phyloP scores from a whole-genome alignment of 75 land plant genomes.

The Picea glauca region DNA sequence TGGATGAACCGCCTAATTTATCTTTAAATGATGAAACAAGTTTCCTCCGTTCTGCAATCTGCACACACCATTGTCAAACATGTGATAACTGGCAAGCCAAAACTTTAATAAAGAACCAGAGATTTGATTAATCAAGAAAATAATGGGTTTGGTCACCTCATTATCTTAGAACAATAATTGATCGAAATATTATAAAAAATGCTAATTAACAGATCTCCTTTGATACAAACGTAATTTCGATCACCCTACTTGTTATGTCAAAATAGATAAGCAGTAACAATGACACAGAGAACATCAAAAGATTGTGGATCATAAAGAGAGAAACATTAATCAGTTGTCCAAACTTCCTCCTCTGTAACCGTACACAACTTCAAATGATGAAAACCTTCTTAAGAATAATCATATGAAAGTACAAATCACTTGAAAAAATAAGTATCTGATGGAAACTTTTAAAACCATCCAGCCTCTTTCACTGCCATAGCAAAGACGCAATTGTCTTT shows the following conservation, averaged over 20 bases:
- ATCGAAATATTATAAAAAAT: not conserved
- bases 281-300: not conserved
- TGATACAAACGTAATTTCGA: not conserved
- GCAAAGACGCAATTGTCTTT: not conserved
- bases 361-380: no score
- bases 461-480: not conserved
- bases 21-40: constrained; percentile 59
- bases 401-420: not conserved
- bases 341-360: no score
- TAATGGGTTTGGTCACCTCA: not conserved
- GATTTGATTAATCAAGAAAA: not conserved
- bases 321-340: not conserved
- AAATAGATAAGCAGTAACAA: not conserved
- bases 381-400: not conserved
- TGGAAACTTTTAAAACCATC: not conserved
- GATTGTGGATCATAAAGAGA: not conserved
- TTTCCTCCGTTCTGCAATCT: constrained; percentile 90
- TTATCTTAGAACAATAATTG: not conserved
- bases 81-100: not conserved
- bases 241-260: not conserved
- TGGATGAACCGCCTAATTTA: constrained; percentile 23
- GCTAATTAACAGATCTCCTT: not conserved
- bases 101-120: not conserved
- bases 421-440: not conserved
- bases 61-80: constrained; percentile 12